Percentiles rank a stretch among this genome's conserved stretches.
Evolutionary conservation across 2,329 filamentous ascomycete genomes (phyloP).

Genomic region (Periconia digitata): DNA sequence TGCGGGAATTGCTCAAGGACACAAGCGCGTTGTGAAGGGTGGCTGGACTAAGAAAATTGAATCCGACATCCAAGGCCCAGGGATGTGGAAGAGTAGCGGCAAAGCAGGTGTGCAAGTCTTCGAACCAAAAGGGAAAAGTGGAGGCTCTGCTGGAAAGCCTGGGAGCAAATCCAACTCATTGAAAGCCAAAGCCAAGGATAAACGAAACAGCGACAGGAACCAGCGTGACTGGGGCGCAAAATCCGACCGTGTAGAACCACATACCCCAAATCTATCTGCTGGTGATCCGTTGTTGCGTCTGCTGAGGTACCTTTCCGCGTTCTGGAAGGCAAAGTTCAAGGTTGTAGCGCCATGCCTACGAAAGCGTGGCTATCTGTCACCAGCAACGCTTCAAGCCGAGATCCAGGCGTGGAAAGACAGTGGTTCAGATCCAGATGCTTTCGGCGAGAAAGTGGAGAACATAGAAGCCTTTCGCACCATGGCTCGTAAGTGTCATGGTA

Average conservation of each 20-base stretch:
- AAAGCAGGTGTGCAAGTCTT: constrained; percentile 39
- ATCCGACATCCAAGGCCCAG: constrained; percentile 57
- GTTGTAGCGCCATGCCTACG: constrained; percentile 76
- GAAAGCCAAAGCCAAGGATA: constrained; percentile 31
- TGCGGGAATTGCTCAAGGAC: constrained; percentile 80
- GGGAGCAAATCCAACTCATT: constrained; percentile 9
- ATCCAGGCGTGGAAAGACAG: constrained; percentile 69
- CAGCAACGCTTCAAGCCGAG: constrained; percentile 73
- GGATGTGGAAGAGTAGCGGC: constrained; percentile 46
- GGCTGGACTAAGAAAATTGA: constrained; percentile 61
- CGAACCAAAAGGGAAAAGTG: constrained; percentile 23
- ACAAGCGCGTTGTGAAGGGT: constrained; percentile 69
- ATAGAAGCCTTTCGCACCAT: constrained; percentile 68
- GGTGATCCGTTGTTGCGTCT: constrained; percentile 80
- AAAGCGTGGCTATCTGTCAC: constrained; percentile 86
- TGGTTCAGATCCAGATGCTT: constrained; percentile 61
- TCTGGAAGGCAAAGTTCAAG: constrained; percentile 85
- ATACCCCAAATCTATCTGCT: constrained; percentile 73
- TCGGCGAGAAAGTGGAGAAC: constrained; percentile 74
- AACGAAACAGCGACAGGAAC: constrained; percentile 46
- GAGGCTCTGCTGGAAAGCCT: constrained; percentile 10
- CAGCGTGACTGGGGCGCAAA: constrained; percentile 71
- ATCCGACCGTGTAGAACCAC: constrained; percentile 69
- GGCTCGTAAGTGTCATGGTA: constrained; percentile 74
- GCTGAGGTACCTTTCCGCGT: constrained; percentile 73